These are phyloP conservation scores for Aureobasidium sp. DNA, from an alignment of 2,329 filamentous ascomycete genomes.

Conservation along the genomic window DNA sequence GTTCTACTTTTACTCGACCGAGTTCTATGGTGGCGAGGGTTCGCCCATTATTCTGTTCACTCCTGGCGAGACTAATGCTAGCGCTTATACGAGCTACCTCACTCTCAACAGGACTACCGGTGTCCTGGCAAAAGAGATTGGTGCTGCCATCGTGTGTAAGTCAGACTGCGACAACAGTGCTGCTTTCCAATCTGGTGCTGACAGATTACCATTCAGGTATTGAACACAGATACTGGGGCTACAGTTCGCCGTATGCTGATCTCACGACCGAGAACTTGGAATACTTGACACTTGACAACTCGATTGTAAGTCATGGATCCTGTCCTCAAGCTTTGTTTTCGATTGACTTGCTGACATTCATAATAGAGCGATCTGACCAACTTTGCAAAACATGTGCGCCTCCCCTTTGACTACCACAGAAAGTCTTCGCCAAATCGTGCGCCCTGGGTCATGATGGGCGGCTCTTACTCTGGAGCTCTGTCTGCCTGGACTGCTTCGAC, in stretches of 20 bases:
- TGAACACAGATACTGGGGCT: slow-evolving; percentile 55
- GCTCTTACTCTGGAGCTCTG: slow-evolving; percentile 52
- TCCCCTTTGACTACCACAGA: slow-evolving; percentile 47
- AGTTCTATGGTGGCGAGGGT: slow-evolving; percentile 48
- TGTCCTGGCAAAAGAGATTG: slow-evolving; percentile 45
- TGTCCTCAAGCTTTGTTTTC: too few species aligned
- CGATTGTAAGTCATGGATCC: slow-evolving; percentile 29
- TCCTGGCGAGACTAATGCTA: slow-evolving; percentile 46
- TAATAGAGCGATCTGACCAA: slow-evolving; percentile 42
- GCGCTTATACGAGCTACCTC: slow-evolving; percentile 39
- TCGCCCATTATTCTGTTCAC: slow-evolving; percentile 41
- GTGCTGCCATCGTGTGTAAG: slow-evolving; percentile 45
- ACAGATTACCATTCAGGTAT: slow-evolving; percentile 23
- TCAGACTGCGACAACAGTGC: not conserved
- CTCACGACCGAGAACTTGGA: slow-evolving; percentile 49
- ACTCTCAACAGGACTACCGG: slow-evolving; percentile 46
- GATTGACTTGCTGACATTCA: not conserved
- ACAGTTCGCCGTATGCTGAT: slow-evolving; percentile 46
- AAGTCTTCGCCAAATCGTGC: slow-evolving; percentile 45
- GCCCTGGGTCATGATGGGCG: slow-evolving; percentile 52
- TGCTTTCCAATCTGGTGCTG: not conserved
- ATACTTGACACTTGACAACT: slow-evolving; percentile 48
- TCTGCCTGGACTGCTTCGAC: slow-evolving; percentile 47
- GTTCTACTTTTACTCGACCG: slow-evolving; percentile 47
- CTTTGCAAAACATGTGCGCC: slow-evolving; percentile 47